Evolutionary conservation across 2,329 filamentous ascomycete species (phyloP), one percentile per base, ranked within the genome.

Genomic region (Aspergillus amoenus): DNA sequence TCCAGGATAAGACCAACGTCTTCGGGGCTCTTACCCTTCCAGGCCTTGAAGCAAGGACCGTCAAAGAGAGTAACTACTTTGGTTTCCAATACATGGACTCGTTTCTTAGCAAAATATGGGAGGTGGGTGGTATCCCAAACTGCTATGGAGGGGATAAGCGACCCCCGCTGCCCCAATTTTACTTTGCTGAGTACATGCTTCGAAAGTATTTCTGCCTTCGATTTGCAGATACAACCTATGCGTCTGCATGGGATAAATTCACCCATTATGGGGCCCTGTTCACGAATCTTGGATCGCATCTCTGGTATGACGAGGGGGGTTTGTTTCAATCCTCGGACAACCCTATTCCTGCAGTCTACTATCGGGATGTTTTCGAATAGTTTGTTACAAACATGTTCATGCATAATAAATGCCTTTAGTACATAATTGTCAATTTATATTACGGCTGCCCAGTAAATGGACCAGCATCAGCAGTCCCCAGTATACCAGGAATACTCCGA

Each of bases 141-240:
- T 39, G 22, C 46, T 56, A 59, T 11, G 21, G 7, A 8, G 27
- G 8, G 9, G 27, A 11, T 8, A 27, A 27, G 7, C 12, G 32
- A 39, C 9, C 39, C 27, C 15, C 11, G n/a, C 52, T 32, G 22
- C 52, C 37, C 17, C 3, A 21, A n/a, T 13, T 55, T 48, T 13
- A 27, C 9, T 56, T 56, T 15, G 52, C 34, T 5, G 46, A 55
- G 30, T 49, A 59, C 34, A 56, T 59, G 57, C 43, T 56, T 5
- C 43, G 47, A 1, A 52, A 49, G 37, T 59, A 52, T 27, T 56
- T 56, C 9, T 15, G 43, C 15, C 37, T 59, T 4, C 27, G 48
- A 13, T 49, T 59, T n/a, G 12, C 42, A 1, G 9, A n/a, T 13
- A 18, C 15, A 9, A 46, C 30, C 21, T 40, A 46, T n/a, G 42